phyloP scores from a whole-genome alignment of 1,139 yeast genomes.

The Magnusiomyces suaveolens region DNA sequence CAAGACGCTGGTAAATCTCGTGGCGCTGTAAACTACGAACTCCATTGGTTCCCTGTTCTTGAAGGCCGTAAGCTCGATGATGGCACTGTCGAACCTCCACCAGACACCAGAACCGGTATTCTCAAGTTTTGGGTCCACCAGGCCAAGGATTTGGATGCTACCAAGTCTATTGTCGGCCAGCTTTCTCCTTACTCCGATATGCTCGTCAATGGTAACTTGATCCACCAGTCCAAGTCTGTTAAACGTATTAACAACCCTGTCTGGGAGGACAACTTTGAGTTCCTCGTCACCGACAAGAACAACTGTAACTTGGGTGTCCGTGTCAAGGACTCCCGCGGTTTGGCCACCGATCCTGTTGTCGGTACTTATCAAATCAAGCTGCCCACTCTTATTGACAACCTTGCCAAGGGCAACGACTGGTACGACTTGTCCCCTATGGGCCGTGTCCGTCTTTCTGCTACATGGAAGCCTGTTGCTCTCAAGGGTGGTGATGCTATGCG shows the following conservation, averaged over 20 bases:
- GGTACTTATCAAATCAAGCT: constrained; percentile 40
- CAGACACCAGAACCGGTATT: constrained; percentile 89
- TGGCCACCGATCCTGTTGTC: constrained; percentile 51
- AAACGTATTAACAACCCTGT: constrained; percentile 60
- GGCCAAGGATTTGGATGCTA: constrained; percentile 59
- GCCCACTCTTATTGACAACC: constrained; percentile 63
- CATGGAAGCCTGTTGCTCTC: constrained; percentile 82
- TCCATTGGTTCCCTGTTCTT: constrained; percentile 69
- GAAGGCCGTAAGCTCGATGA: constrained; percentile 69
- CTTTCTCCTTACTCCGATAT: constrained; percentile 65
- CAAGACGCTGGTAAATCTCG: constrained; percentile 69
- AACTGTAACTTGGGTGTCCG: constrained; percentile 57
- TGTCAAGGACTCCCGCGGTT: constrained; percentile 55
- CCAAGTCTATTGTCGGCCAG: constrained; percentile 57
- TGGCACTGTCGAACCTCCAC: constrained; percentile 80
- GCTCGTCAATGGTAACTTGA: constrained; percentile 49
- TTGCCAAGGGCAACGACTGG: constrained; percentile 72
- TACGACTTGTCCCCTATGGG: constrained; percentile 57
- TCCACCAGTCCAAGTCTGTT: constrained; percentile 46
- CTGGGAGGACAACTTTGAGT: constrained; percentile 59
- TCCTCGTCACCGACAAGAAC: constrained; percentile 64
- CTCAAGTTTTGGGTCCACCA: constrained; percentile 61
- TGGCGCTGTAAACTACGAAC: constrained; percentile 62
- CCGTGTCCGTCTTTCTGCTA: constrained; percentile 55
- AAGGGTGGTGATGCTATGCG: constrained; percentile 51